phyloP scores from a whole-genome alignment of 257 asterid genomes.

The Capsicum pubescens region DNA sequence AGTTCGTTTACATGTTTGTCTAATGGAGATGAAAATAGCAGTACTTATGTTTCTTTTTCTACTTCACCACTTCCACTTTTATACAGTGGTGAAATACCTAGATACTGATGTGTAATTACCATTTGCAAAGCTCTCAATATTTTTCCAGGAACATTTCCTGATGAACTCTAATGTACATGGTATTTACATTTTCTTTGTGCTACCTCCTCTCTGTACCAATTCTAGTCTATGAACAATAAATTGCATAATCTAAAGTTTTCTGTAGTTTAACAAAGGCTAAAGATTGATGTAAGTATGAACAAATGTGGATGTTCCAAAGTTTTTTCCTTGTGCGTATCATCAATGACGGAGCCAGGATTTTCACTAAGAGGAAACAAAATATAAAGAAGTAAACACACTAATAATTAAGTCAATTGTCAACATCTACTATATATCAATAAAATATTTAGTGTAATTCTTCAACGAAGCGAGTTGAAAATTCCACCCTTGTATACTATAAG shows the following conservation, averaged over 20 bases:
- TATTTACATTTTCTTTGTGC: not conserved
- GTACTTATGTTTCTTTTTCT: not conserved
- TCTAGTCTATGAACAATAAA: not conserved
- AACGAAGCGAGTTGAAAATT: not conserved
- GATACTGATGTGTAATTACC: not conserved
- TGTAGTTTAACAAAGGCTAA: not conserved
- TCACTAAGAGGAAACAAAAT: not conserved
- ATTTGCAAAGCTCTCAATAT: not conserved
- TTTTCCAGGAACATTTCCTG: slow-evolving; percentile 7
- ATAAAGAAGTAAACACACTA: not conserved
- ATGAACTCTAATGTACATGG: slow-evolving; percentile 13
- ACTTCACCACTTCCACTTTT: slow-evolving; percentile 28
- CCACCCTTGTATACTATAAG: not conserved
- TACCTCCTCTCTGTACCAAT: not conserved
- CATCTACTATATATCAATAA: not conserved
- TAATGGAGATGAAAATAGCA: slow-evolving; percentile 16
- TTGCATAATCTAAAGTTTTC: not conserved
- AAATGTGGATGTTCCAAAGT: not conserved
- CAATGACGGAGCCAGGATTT: not conserved
- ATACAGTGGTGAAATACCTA: slow-evolving; percentile 20
- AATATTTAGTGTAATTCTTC: not conserved
- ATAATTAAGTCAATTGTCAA: not conserved
- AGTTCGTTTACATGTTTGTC: slow-evolving; percentile 26
- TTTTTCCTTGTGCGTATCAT: not conserved
- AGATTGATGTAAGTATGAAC: not conserved